Evolutionary conservation across 116 monocot species (phyloP).

Genomic region (Phalaenopsis hybrid): DNA sequence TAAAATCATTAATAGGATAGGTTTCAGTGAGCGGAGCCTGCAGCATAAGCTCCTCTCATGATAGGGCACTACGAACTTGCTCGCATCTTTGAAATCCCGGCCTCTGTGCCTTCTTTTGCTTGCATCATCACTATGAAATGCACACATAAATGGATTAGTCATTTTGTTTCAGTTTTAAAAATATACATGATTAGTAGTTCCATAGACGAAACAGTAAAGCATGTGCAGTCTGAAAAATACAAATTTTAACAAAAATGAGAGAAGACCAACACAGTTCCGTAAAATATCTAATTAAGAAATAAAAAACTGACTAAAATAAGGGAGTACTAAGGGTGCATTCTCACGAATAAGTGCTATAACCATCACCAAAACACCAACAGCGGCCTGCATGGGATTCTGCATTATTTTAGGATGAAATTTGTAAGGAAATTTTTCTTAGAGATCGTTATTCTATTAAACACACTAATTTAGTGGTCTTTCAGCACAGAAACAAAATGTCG

Average conservation of each 20-base stretch:
- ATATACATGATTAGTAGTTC: not conserved
- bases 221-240: not conserved
- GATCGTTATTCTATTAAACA: too few species aligned
- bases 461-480: too few species aligned
- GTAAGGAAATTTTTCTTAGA: too few species aligned
- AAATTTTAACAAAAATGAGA: not conserved
- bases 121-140: constrained; percentile 30
- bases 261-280: not conserved
- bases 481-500: too few species aligned
- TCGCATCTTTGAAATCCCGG: constrained; percentile 19
- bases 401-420: too few species aligned
- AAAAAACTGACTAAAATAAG: not conserved
- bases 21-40: constrained; percentile 30
- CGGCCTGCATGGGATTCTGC: too few species aligned
- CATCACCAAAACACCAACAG: too few species aligned
- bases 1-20: constrained; percentile 29
- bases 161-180: not conserved
- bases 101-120: constrained; percentile 23
- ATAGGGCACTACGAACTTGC: constrained; percentile 10
- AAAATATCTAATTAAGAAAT: not conserved
- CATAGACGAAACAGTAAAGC: not conserved
- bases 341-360: too few species aligned
- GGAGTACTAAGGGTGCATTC: too few species aligned
- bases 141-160: not conserved
- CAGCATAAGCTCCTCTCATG: constrained; percentile 27